Evolutionary conservation across 106 monocot genomes (phyloP).

Genomic region (Dendrobium nobile): DNA sequence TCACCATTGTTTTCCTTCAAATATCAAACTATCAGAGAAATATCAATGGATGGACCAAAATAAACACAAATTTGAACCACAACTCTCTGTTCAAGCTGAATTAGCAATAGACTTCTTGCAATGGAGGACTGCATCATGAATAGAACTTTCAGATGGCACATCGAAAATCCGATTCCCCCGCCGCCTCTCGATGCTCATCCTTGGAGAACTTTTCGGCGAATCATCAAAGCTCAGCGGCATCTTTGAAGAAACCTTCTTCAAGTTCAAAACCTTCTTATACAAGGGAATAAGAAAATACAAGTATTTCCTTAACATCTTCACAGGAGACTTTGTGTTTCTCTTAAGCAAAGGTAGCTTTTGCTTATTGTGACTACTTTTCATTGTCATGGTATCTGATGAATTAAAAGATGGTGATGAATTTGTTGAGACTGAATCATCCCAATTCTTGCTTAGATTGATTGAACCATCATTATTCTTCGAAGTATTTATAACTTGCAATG

Average conservation of each 20-base stretch:
- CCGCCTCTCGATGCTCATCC: constrained; percentile 6
- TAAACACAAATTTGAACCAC: background rate
- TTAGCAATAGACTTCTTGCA: constrained; percentile 40
- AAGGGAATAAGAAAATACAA: constrained; percentile 23
- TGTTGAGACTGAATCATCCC: background rate
- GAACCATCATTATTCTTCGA: background rate
- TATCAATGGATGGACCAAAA: background rate
- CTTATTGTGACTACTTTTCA: background rate
- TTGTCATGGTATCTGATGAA: background rate
- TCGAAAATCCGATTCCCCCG: constrained; percentile 10
- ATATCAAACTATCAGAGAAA: background rate
- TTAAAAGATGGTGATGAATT: background rate
- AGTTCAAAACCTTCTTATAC: constrained; percentile 21
- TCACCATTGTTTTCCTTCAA: background rate
- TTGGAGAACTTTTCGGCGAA: background rate
- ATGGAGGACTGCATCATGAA: constrained; percentile 50
- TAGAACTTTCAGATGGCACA: constrained; percentile 24
- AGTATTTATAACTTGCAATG: background rate
- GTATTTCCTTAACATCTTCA: constrained; percentile 28
- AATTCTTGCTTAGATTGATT: background rate
- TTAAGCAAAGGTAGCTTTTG: background rate
- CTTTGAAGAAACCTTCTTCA: constrained; percentile 3
- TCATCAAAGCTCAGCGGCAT: background rate
- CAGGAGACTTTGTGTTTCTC: background rate
- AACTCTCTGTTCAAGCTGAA: constrained; percentile 10